Evolutionary conservation across 2,329 filamentous ascomycete species (phyloP).

Genomic region (Sphaceloma murrayae): DNA sequence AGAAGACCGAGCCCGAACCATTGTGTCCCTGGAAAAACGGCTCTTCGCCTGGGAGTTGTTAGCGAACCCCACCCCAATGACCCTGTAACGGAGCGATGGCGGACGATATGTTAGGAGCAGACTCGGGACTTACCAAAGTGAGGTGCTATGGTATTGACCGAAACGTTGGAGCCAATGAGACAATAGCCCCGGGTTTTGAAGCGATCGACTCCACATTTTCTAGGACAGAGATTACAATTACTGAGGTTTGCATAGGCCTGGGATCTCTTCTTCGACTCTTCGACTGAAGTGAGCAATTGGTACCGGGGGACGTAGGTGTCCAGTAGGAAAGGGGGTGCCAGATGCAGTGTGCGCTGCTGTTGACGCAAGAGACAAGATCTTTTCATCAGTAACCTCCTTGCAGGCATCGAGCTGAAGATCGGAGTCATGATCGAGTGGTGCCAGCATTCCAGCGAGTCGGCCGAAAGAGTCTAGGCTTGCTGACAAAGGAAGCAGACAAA

Average conservation of each 20-base stretch:
- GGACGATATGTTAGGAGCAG: too few species aligned
- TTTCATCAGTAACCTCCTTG: too few species aligned
- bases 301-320: conserved; percentile 66
- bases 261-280: conserved; percentile 64
- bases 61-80: neutral
- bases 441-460: too few species aligned
- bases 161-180: conserved; percentile 62
- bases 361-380: too few species aligned
- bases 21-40: conserved; percentile 75
- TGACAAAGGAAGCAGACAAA: too few species aligned
- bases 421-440: too few species aligned
- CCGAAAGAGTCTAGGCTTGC: too few species aligned
- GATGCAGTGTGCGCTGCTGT: too few species aligned
- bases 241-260: conserved; percentile 63
- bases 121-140: conserved; percentile 59
- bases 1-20: conserved; percentile 72
- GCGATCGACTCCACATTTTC: conserved; percentile 69
- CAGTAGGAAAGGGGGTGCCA: conserved; percentile 59
- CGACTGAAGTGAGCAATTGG: conserved; percentile 54
- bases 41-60: conserved; percentile 34
- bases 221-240: conserved; percentile 73
- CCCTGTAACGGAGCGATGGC: too few species aligned
- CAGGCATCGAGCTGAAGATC: too few species aligned
- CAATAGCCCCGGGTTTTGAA: conserved; percentile 70
- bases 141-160: conserved; percentile 75